phyloP scores from a whole-genome alignment of 495 filamentous ascomycete genomes.

The Aspergillus olivimuriae region DNA sequence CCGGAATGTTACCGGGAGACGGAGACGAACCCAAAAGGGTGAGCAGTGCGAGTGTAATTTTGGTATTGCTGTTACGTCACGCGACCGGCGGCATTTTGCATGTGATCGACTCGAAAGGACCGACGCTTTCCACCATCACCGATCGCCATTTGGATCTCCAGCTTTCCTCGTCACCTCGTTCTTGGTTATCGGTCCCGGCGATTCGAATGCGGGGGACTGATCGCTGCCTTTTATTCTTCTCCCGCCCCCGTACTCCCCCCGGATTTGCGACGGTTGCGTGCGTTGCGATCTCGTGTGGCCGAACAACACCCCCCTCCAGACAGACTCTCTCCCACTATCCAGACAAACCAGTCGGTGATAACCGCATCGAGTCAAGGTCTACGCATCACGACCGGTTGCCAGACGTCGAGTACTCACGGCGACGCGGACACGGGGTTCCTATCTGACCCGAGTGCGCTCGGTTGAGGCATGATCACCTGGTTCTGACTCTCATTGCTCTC shows the following conservation, averaged over 20 bases:
- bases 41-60: slow-evolving; percentile 14
- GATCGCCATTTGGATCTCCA: slow-evolving; percentile 21
- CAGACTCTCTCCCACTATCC: too few species aligned
- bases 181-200: slow-evolving; percentile 3
- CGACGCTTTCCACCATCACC: slow-evolving; percentile 10
- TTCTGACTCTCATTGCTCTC: slow-evolving; percentile 20
- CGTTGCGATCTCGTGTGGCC: too few species aligned
- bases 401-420: too few species aligned
- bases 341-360: too few species aligned
- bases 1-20: slow-evolving; percentile 5
- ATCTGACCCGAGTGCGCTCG: not conserved
- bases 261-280: too few species aligned
- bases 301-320: too few species aligned
- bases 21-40: not conserved
- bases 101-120: slow-evolving; percentile 31
- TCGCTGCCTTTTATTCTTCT: slow-evolving; percentile 1
- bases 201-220: slow-evolving; percentile 13
- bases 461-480: slow-evolving; percentile 30
- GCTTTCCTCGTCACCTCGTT: slow-evolving; percentile 11
- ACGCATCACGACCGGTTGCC: too few species aligned
- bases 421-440: not conserved
- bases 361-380: too few species aligned
- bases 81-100: slow-evolving; percentile 32
- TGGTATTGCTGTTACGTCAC: slow-evolving; percentile 35
- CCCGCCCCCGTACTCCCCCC: slow-evolving; percentile 1